Evolutionary conservation across 768 basidiomycete species (phyloP), one percentile per base, ranked within the genome.

Genomic region (Lactarius psammicola): DNA sequence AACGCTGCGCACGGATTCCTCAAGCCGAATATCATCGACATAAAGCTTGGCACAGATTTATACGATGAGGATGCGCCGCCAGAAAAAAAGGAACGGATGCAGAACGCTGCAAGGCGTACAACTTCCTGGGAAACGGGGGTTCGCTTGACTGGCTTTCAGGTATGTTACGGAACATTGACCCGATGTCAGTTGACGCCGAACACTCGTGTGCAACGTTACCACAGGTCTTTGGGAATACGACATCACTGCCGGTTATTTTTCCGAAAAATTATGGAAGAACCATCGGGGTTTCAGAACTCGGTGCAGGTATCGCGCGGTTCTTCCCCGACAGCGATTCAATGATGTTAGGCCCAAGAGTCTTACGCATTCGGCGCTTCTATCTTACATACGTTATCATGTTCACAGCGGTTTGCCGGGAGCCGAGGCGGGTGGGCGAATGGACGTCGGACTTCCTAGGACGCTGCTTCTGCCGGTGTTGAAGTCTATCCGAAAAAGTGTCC

Each of bases 21-120:
- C 40, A 89, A 87, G 73, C 95, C 95, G 7, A 94, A 91, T 70
- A 84, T 97, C 64, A 80, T 98, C 33, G 96, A 99, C 74, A 81
- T 94, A 74, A 99, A 98, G 76, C 88, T 98, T 18, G 97, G 97
- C 1, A 95, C 90, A 0, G 80, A 89, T 1, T 82, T 98, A n/a
- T 92, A 91, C 68, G 94, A 92, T 59, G 84, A 87, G 26, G 73
- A 74, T 15, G 77, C 79, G 28, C 72, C 74, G 82, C 89, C 83
- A 2, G 92, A 90, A 64, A 99, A 99, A 78, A 81, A 84, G 65
- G 82, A 77, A 46, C 85, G 91, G 30, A 95, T 95, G 95, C 78
- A 83, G 63, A 81, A 84, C 71, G 80, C 82, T 1, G 94, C 94
- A 1, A 79, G 77, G 33, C 76, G 81, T 11, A 88, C 92, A 0